These are phyloP conservation scores for Fusarium sublunatum DNA, from an alignment of 2,329 filamentous ascomycete genomes.

Conservation along the genomic window DNA sequence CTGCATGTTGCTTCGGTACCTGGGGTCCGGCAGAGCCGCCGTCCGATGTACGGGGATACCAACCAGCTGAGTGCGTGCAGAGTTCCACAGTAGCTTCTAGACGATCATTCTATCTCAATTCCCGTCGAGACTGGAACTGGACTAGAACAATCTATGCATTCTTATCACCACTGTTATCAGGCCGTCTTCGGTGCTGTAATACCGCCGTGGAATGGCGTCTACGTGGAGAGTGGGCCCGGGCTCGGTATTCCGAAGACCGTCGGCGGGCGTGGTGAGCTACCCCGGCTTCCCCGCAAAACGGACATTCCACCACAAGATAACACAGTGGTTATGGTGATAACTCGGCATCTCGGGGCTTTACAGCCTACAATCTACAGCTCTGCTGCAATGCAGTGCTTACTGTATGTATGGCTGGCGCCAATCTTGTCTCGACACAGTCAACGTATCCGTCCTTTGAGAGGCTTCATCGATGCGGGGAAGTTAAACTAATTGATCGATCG, in stretches of 20 bases:
- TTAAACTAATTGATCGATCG: constrained; percentile 21
- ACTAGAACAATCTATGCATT: background rate
- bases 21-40: background rate
- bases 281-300: constrained; percentile 35
- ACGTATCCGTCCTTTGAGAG: constrained; percentile 6
- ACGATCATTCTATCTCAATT: background rate
- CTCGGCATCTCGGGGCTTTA: constrained; percentile 43
- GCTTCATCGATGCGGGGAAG: constrained; percentile 14
- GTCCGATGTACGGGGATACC: too few species aligned
- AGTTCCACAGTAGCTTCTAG: background rate
- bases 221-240: constrained; percentile 25
- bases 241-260: constrained; percentile 33
- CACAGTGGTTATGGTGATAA: constrained; percentile 39
- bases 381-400: background rate
- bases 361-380: too few species aligned
- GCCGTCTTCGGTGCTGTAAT: background rate
- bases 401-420: constrained; percentile 21
- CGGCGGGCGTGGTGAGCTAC: constrained; percentile 7
- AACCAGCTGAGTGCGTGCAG: too few species aligned
- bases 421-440: constrained; percentile 26
- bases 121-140: background rate
- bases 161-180: background rate
- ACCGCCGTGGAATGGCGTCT: background rate
- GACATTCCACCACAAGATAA: background rate
- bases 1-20: background rate